Conservation (phyloP, 768 basidiomycete species). For the Candolleomyces aberdarensis region DNA sequence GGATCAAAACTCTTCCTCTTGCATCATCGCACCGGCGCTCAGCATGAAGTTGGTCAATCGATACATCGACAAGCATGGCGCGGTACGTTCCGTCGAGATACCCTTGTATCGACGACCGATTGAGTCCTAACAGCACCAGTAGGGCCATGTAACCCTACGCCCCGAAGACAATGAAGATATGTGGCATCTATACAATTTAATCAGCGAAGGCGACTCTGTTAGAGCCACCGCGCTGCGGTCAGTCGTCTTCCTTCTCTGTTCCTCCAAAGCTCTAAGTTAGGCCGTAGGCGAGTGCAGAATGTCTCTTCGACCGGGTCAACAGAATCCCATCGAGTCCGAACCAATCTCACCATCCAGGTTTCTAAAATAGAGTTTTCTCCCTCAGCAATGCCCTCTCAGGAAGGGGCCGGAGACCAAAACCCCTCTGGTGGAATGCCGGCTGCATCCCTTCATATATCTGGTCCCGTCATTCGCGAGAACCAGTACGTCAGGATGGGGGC, state of each 20-base stretch:
- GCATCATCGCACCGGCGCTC: conserved; percentile 5
- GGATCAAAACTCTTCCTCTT: conserved; percentile 1
- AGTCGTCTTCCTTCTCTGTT: conserved; percentile 14
- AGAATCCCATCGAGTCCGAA: conserved; percentile 83
- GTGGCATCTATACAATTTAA: conserved; percentile 99
- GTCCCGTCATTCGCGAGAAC: conserved; percentile 84
- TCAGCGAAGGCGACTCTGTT: conserved; percentile 83
- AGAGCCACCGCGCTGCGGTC: conserved; percentile 83
- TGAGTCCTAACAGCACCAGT: conserved; percentile 28
- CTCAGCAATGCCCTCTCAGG: conserved; percentile 45
- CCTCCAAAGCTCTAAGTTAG: neutral
- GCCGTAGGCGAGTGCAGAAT: conserved; percentile 75
- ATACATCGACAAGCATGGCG: conserved; percentile 79
- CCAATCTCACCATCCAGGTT: conserved; percentile 83
- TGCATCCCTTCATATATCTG: conserved; percentile 80
- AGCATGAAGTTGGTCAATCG: conserved; percentile 84
- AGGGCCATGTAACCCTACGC: conserved; percentile 93
- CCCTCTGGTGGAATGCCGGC: conserved; percentile 27
- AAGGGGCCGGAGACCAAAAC: conserved; percentile 20
- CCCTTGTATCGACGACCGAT: conserved; percentile 15
- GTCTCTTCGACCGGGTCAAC: conserved; percentile 91
- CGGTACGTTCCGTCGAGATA: conserved; percentile 44
- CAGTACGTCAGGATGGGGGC: conserved; percentile 88
- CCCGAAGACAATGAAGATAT: conserved; percentile 99
- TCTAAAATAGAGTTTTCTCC: conserved; percentile 80